Base-by-base conservation (phyloP, 768 basidiomycete genomes). In the Xerocomellus intermedius region DNA sequence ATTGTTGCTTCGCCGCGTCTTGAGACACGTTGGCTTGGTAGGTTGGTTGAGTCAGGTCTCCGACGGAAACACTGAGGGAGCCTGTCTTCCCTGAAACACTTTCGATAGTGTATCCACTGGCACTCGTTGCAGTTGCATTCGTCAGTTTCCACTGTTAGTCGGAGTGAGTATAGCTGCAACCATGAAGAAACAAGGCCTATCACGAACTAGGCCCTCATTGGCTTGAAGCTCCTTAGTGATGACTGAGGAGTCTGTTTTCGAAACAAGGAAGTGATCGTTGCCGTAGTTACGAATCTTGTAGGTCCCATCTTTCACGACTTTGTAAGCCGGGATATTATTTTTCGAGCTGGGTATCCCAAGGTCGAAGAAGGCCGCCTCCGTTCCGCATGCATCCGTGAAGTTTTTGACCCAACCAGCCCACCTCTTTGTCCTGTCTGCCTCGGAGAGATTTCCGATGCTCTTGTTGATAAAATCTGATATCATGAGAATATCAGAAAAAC, bases 221-320 rank as follows among this genome's bases (percentile, higher is more conserved):
- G 43, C 21, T 13, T 21, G 6, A 5, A 2, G 2, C 21, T 17
- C 12, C 33, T 39, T 16, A 2, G 37, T 45, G 24, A 4, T 9
- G 19, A 55, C 54, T 22, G n/a, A 28, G 17, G 14, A 21, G 17
- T 36, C 28, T 8, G 1, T 2, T 7, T 0, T 1, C 5, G 19
- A 8, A 26, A 10, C 26, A 12, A 56, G 55, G 22, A 28, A 56
- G 16, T 33, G 16, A 5, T 56, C 41, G 2, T 4, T 2, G 24
- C 30, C 16, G 37, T 56, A 56, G 37, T 32, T 56, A 2, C 43
- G 55, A 24, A 55, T 55, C 36, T 21, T 45, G 53, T 55, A 56
- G 9, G 5, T 4, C 28, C 53, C 42, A 13, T 38, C 2, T 10
- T 2, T 19, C 17, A 55, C 54, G 30, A 55, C 32, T 4, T 55